Evolutionary conservation across 1,139 yeast species (phyloP).

Genomic region (Candida labiduridarum): DNA sequence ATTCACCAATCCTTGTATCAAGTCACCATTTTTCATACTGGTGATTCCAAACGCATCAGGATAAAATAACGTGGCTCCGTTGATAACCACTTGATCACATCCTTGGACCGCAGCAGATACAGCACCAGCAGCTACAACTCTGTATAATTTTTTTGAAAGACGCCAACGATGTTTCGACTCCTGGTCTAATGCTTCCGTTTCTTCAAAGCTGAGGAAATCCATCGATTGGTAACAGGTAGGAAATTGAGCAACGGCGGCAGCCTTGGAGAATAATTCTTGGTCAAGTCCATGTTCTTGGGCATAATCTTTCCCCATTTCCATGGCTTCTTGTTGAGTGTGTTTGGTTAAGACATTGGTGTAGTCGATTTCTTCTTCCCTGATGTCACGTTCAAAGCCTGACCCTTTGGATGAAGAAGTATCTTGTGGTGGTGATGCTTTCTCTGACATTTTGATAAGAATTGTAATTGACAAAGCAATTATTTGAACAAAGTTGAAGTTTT

Average conservation of each 20-base stretch:
- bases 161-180: slow-evolving; percentile 67
- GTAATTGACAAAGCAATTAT: no score
- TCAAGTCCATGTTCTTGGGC: slow-evolving; percentile 65
- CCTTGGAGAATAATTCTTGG: slow-evolving; percentile 66
- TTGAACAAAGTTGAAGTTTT: no score
- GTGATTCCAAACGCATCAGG: slow-evolving; percentile 58
- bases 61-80: slow-evolving; percentile 79
- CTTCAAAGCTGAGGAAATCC: slow-evolving; percentile 59
- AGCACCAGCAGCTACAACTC: slow-evolving; percentile 72
- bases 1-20: slow-evolving; percentile 75
- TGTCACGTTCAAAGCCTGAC: slow-evolving; percentile 11
- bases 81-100: slow-evolving; percentile 86
- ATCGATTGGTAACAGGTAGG: slow-evolving; percentile 64
- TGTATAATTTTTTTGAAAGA: slow-evolving; percentile 60
- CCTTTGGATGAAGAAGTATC: no score
- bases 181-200: slow-evolving; percentile 55
- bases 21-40: slow-evolving; percentile 50
- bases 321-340: slow-evolving; percentile 64
- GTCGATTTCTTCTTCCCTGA: slow-evolving; percentile 30
- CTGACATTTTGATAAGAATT: no score
- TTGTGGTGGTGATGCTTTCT: no score
- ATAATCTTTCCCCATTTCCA: slow-evolving; percentile 71
- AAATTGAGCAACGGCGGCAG: slow-evolving; percentile 74
- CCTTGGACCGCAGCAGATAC: slow-evolving; percentile 94
- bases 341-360: slow-evolving; percentile 62